phyloP scores from a whole-genome alignment of 73 alveolate genomes.

The Paramecium biaurelia region DNA sequence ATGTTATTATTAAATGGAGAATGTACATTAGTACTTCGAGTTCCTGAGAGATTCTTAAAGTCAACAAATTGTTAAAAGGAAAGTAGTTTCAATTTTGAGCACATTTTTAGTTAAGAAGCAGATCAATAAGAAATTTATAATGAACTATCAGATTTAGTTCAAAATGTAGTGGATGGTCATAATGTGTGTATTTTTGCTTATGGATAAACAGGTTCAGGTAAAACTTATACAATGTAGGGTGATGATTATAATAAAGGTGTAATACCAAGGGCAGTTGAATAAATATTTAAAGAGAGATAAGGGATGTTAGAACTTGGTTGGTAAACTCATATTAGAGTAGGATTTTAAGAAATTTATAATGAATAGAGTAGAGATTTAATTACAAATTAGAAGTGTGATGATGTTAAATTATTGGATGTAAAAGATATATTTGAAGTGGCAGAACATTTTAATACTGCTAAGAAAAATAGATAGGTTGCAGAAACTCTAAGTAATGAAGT shows the following conservation, averaged over 20 bases:
- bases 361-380: slow-evolving; percentile 55
- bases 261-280: slow-evolving; percentile 91
- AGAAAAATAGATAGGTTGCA: slow-evolving; percentile 70
- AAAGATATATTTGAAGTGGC: slow-evolving; percentile 1
- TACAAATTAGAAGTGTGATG: slow-evolving; percentile 53
- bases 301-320: slow-evolving; percentile 57
- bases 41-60: slow-evolving; percentile 9
- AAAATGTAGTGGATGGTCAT: slow-evolving; percentile 88
- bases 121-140: neutral
- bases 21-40: neutral
- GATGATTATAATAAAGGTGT: slow-evolving; percentile 89
- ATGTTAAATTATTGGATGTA: slow-evolving; percentile 13
- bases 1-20: slow-evolving; percentile 7
- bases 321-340: slow-evolving; percentile 3
- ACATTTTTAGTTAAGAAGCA: neutral
- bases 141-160: slow-evolving; percentile 4
- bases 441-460: slow-evolving; percentile 5
- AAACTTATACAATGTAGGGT: slow-evolving; percentile 97
- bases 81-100: slow-evolving; percentile 7
- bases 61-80: neutral
- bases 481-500: slow-evolving; percentile 85
- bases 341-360: slow-evolving; percentile 64
- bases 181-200: slow-evolving; percentile 98
- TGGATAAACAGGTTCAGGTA: slow-evolving; percentile 99
- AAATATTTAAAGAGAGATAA: slow-evolving; percentile 69